A percentile compares a stretch with the other conserved stretches of the same genome.
Evolutionary conservation across 108 stramenopile species (phyloP).

Genomic region (Bacterosira constricta): DNA sequence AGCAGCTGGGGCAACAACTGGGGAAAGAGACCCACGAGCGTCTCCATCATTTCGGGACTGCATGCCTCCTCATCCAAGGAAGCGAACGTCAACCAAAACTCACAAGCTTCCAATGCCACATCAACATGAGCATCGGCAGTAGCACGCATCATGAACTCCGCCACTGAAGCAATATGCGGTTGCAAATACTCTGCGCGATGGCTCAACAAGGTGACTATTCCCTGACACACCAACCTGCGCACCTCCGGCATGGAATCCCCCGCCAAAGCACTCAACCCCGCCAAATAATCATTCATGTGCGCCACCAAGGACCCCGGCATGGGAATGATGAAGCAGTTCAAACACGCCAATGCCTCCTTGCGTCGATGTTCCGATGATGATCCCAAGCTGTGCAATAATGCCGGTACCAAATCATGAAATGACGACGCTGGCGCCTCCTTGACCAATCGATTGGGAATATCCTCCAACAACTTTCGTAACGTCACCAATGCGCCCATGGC

Average conservation of each 20-base stretch:
- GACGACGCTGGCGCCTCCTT: conserved; percentile 41
- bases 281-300: conserved; percentile 78
- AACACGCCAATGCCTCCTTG: conserved; percentile 65
- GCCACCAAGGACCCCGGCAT: conserved; percentile 76
- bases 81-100: conserved; percentile 89
- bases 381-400: conserved; percentile 54
- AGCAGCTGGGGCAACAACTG: conserved; percentile 79
- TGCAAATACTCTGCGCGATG: conserved; percentile 73
- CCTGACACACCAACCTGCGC: conserved; percentile 86
- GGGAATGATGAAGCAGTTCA: conserved; percentile 55
- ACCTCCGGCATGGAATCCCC: conserved; percentile 62
- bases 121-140: conserved; percentile 51
- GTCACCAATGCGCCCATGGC: conserved; percentile 59
- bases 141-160: conserved; percentile 81
- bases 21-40: conserved; percentile 54
- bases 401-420: conserved; percentile 68
- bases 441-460: conserved; percentile 58
- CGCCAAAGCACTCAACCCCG: conserved; percentile 69
- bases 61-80: conserved; percentile 65
- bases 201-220: conserved; percentile 75
- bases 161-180: conserved; percentile 70
- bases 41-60: conserved; percentile 66
- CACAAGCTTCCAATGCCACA: conserved; percentile 88
- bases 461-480: conserved; percentile 84
- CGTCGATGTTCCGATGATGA: conserved; percentile 24